Conservation (phyloP, 2,329 filamentous ascomycete species). For the Sclerotiophoma versabilis region DNA sequence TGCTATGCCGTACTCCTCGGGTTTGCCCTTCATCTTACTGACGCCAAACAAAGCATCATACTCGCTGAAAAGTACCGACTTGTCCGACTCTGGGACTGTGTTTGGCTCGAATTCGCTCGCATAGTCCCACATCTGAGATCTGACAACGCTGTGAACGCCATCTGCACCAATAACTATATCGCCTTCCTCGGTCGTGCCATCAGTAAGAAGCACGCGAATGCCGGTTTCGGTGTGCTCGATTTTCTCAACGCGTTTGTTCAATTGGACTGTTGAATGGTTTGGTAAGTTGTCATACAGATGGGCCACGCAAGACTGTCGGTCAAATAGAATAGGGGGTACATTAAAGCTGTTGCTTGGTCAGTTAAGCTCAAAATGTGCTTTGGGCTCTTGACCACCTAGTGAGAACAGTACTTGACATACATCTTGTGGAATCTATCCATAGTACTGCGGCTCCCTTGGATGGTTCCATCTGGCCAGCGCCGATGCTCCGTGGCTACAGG, state of each 20-base stretch:
- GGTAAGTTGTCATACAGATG: constrained; percentile 30
- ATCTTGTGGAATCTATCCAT: constrained; percentile 4
- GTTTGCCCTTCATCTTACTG: constrained; percentile 18
- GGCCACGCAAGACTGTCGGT: constrained; percentile 26
- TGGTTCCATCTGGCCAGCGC: constrained; percentile 26
- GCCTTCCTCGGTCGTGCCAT: constrained; percentile 26
- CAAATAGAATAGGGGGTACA: constrained; percentile 19
- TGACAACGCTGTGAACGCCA: constrained; percentile 31
- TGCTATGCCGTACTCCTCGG: constrained; percentile 33
- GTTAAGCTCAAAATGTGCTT: not conserved
- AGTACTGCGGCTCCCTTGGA: not conserved
- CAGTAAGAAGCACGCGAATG: constrained; percentile 23
- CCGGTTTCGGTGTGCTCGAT: constrained; percentile 24
- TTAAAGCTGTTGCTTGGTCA: constrained; percentile 11
- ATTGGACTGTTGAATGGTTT: constrained; percentile 27
- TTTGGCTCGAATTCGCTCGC: constrained; percentile 17
- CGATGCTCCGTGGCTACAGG: constrained; percentile 14
- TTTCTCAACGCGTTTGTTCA: constrained; percentile 17
- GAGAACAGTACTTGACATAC: not conserved
- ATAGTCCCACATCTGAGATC: constrained; percentile 32
- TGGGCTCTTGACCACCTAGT: not conserved
- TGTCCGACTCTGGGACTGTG: constrained; percentile 19
- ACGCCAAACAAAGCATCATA: constrained; percentile 20
- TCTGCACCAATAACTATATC: constrained; percentile 37
- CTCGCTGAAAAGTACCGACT: constrained; percentile 10